Conservation (phyloP, 2,329 filamentous ascomycete genomes). For the Scedosporium aurantiacum region DNA sequence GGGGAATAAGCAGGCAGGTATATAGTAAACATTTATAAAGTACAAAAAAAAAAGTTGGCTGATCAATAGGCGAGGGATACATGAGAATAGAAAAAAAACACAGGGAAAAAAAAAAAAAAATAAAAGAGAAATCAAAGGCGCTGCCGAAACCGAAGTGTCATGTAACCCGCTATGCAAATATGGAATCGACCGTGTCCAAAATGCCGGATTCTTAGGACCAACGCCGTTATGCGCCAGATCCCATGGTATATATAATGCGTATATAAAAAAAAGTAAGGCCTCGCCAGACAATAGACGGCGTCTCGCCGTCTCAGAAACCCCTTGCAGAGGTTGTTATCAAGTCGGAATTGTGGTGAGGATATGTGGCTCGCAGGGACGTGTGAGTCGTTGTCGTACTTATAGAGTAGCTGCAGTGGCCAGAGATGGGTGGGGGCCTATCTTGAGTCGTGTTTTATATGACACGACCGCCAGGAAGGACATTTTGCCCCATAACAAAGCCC, state of each 20-base stretch:
- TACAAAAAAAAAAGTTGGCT: not conserved
- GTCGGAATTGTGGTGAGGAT: too few species aligned
- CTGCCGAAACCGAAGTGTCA: not conserved
- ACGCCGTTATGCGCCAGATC: constrained; percentile 5
- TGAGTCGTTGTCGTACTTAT: too few species aligned
- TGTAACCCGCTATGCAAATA: constrained; percentile 11
- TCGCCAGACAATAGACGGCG: not conserved
- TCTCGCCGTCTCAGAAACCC: too few species aligned
- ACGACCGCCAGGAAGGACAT: constrained; percentile 18
- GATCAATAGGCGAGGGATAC: not conserved
- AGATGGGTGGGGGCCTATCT: not conserved
- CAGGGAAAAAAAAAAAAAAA: constrained; percentile 6
- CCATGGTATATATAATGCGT: constrained; percentile 6
- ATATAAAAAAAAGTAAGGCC: not conserved
- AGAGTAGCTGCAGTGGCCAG: too few species aligned
- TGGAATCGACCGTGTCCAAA: constrained; percentile 6
- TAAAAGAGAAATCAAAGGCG: constrained; percentile 6
- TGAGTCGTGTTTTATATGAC: constrained; percentile 16
- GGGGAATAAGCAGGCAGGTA: not conserved
- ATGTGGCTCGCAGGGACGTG: too few species aligned
- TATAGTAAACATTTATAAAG: not conserved
- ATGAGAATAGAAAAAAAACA: constrained; percentile 2
- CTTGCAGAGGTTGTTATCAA: too few species aligned
- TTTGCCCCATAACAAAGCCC: constrained; percentile 17
- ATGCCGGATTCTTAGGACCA: constrained; percentile 3